Base-by-base conservation (phyloP, 2,329 filamentous ascomycete genomes). In the Coniochaeta sp. region DNA sequence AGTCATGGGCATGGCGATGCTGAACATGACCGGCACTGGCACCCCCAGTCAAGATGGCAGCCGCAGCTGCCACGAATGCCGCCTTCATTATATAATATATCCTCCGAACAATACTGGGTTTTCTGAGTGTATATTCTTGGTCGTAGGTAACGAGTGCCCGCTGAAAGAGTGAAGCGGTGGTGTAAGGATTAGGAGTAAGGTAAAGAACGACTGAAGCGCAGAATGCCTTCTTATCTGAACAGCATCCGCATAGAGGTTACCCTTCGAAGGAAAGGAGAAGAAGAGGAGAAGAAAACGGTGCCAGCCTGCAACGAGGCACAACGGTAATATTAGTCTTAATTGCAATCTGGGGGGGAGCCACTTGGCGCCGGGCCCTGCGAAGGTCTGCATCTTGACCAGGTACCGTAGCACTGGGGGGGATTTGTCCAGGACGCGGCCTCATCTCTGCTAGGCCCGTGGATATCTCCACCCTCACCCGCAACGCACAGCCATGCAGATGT, bases 131-230 rank as follows among this genome's bases (percentile, higher is more conserved):
- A 67, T 68, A 22, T 57, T 33, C 62, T 26, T 12, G 4, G 47
- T 61, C 58, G 68, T 68, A 67, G 65, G 69, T 74, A 89, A 89
- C 77, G 87, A 90, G 80, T 86, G 88, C 84, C 89, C 89, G 89
- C 89, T 92, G 79, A 93, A 91, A 75, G 90, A 91, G 86, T 91
- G 89, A 90, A 90, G 88, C 88, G 87, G 87, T 88, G 71, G 76
- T 80, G 72, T 65, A 63, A 69, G 72, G 72, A 68, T 65, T 63
- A 69, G 72, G 71, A 52, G 72, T 68, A 79, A 68, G 69, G 74
- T 79, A 78, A 73, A 73, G 78, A 77, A 77, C 71, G 76, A 77
- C 75, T 78, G 81, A 80, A 80, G 77, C 75, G 70, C 74, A 72
- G 71, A 68, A 72, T 70, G 70, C 72, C 74, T 74, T 75, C 76